phyloP scores from a whole-genome alignment of 1,284 basidiomycete species.

The Leucoagaricus sp. region DNA sequence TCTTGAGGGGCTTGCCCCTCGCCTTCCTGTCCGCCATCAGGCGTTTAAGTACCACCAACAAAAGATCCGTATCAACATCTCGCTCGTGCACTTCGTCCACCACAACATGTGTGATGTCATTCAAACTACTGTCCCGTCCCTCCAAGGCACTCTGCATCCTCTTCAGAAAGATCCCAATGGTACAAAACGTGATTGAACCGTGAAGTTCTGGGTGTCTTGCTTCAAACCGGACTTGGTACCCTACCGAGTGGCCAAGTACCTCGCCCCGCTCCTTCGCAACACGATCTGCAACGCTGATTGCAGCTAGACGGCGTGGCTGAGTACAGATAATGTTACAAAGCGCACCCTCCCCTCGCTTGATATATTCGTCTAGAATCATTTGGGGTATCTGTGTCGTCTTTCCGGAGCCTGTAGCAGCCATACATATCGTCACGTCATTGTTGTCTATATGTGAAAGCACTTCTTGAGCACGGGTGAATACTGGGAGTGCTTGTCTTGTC shows the following conservation, averaged over 20 bases:
- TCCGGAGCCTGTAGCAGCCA: slow-evolving; percentile 95
- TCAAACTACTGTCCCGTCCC: slow-evolving; percentile 52
- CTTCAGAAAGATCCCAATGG: slow-evolving; percentile 90
- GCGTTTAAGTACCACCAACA: slow-evolving; percentile 90
- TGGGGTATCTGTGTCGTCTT: slow-evolving; percentile 98
- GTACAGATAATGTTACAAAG: slow-evolving; percentile 93
- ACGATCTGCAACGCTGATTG: slow-evolving; percentile 91
- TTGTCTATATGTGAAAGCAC: slow-evolving; percentile 72
- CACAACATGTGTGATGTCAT: slow-evolving; percentile 87
- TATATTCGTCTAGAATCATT: slow-evolving; percentile 86
- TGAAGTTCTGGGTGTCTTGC: slow-evolving; percentile 78
- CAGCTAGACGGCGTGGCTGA: slow-evolving; percentile 91
- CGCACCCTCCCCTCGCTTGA: slow-evolving; percentile 78
- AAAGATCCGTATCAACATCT: slow-evolving; percentile 91
- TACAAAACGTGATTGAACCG: slow-evolving; percentile 92
- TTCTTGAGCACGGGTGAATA: slow-evolving; percentile 67
- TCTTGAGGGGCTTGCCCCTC: slow-evolving; percentile 78
- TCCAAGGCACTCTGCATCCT: slow-evolving; percentile 81
- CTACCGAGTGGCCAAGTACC: slow-evolving; percentile 70
- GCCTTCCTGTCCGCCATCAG: slow-evolving; percentile 78
- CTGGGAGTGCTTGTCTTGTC: slow-evolving; percentile 71
- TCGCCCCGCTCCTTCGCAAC: slow-evolving; percentile 92
- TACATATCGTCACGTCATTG: slow-evolving; percentile 89
- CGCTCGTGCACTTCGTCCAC: slow-evolving; percentile 98
- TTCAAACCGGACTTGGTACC: slow-evolving; percentile 95